Evolutionary conservation across 345 rosid genomes (phyloP).

Genomic region (Lepidium sativum): DNA sequence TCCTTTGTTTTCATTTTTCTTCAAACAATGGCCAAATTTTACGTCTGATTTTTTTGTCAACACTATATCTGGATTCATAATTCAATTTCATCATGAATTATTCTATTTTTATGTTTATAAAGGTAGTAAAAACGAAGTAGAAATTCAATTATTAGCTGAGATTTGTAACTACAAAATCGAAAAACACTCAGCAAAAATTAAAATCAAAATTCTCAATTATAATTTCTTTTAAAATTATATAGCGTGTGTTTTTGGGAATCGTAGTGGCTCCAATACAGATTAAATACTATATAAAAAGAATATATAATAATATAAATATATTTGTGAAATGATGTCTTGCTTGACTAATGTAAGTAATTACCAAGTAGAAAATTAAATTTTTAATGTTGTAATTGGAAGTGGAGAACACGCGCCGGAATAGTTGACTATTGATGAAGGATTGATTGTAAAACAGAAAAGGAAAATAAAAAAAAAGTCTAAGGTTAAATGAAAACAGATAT

Average conservation of each 20-base stretch:
- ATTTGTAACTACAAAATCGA: too few relatives aligned
- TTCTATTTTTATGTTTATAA: too few relatives aligned
- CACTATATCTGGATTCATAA: too few relatives aligned
- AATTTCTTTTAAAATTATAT: background rate
- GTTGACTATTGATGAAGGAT: conserved; percentile 14
- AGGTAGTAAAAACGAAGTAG: too few relatives aligned
- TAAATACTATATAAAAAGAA: background rate
- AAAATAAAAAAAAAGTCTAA: background rate
- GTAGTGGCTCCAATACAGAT: background rate
- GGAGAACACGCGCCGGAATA: conserved; percentile 23
- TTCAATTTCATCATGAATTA: too few relatives aligned
- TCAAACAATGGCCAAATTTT: too few relatives aligned
- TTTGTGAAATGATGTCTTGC: conserved; percentile 6
- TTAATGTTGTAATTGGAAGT: background rate
- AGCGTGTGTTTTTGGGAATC: background rate
- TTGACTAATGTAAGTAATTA: conserved; percentile 16
- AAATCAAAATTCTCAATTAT: too few relatives aligned
- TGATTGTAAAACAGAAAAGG: background rate
- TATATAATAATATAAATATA: background rate
- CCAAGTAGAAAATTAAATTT: background rate
- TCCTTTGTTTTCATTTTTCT: background rate
- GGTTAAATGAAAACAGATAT: conserved; percentile 3
- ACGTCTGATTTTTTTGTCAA: background rate
- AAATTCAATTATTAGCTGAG: too few relatives aligned
- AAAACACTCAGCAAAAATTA: too few relatives aligned